Base-by-base conservation (phyloP, 345 rosid genomes). In the Crucihimalaya himalaica region DNA sequence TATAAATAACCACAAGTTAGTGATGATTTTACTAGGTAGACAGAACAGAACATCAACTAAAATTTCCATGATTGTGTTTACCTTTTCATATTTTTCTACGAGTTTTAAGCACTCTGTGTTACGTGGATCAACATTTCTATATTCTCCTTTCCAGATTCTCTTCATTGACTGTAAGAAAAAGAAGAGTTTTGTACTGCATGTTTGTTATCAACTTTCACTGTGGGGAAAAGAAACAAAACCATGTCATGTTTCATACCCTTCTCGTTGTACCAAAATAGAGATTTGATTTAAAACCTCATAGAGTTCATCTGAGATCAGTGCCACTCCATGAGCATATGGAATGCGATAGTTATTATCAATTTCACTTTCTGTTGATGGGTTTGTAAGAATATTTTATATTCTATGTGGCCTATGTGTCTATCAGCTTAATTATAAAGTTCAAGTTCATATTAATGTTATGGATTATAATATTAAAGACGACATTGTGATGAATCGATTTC, bases 281-380 rank as follows among this genome's bases (percentile, higher is more conserved):
- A n/a, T n/a, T n/a, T n/a, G n/a, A n/a, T n/a, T n/a, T n/a, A n/a
- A n/a, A n/a, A n/a, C n/a, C 87, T 84, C 72, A 50, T 83, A 89
- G 43, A 86, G 83, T 63, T 84, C 81, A 77, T 83, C 83, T 5
- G 90, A 87, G 55, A 89, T 83, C 5, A 89, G 75, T 29, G 81
- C 81, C 87, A 83, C 72, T 23, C 85, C 82, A 54, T 82, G 85
- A 28, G 86, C 84, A 52, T 64, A 87, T 11, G 72, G 65, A 57
- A 89, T 59, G 31, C 73, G 80, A 45, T 84, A 70, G 74, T 84
- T 89, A 20, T 0, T 9, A 40, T 85, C 84, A 31, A 66, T 19
- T 16, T 52, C 68, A 13, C 0, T 0, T 11, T 74, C 81, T 15
- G 92, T 84, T n/a, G 0, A 0, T 3, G 91, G 86, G 73, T 89